A percentile compares a stretch with the other conserved stretches of the same genome.
Conservation (phyloP, 202 grass and related monocot genomes). For the Dendrocalamus latiflorus region DNA sequence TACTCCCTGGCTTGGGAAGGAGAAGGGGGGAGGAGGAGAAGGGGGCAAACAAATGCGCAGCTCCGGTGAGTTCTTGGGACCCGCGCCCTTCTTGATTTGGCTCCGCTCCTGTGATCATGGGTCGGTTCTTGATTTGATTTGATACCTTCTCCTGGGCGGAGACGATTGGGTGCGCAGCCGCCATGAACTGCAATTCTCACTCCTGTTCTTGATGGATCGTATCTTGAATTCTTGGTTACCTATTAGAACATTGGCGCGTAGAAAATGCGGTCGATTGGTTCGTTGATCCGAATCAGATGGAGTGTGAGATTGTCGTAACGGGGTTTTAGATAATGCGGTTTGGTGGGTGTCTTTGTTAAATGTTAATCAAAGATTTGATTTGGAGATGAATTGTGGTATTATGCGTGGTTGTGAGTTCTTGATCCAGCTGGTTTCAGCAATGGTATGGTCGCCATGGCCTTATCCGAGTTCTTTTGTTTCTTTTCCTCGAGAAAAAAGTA, state of each 20-base stretch:
- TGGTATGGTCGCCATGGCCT: conserved; percentile 13
- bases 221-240: not conserved
- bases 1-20: not conserved
- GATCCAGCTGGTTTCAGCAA: not conserved
- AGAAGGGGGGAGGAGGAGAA: not conserved
- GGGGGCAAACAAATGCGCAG: conserved; percentile 29
- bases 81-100: conserved; percentile 30
- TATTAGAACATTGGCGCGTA: not conserved
- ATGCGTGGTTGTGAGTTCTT: not conserved
- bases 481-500: conserved; percentile 11
- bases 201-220: conserved; percentile 3
- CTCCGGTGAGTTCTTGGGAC: conserved; percentile 54
- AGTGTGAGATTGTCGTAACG: not conserved
- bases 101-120: conserved; percentile 21
- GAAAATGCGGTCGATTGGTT: conserved; percentile 7
- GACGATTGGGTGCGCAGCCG: not conserved
- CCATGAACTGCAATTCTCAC: not conserved
- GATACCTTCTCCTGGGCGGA: not conserved
- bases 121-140: not conserved
- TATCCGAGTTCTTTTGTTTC: conserved; percentile 19
- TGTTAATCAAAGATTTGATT: not conserved
- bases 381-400: conserved; percentile 32
- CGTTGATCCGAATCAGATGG: not conserved
- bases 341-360: not conserved
- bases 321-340: conserved; percentile 28